A percentile compares a stretch with the other conserved stretches of the same genome.
These are phyloP conservation scores for Zymoseptoria brevis DNA, from an alignment of 2,329 filamentous ascomycete species.

Conservation along the genomic window DNA sequence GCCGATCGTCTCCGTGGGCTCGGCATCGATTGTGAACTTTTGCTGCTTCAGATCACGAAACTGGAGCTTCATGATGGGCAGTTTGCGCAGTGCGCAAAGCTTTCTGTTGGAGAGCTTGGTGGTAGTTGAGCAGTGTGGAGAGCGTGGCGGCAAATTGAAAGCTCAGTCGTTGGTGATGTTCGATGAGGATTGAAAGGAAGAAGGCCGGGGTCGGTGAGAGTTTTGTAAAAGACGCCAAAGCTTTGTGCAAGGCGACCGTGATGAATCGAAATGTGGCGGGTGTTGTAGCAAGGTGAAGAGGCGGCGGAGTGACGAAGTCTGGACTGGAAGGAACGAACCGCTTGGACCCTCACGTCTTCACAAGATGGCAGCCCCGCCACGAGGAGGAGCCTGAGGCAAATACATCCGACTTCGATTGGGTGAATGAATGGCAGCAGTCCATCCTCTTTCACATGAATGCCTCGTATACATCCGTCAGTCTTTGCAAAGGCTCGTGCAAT, in stretches of 20 bases:
- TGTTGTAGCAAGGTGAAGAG: conserved; percentile 1
- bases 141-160: neutral
- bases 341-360: neutral
- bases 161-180: neutral
- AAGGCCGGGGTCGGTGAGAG: neutral
- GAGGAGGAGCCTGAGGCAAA: neutral
- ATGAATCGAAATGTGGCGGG: neutral
- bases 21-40: conserved; percentile 93
- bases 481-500: conserved; percentile 20
- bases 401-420: neutral
- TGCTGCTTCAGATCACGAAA: conserved; percentile 95
- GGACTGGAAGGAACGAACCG: neutral
- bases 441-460: conserved; percentile 16
- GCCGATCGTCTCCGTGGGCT: conserved; percentile 83
- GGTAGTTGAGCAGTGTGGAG: conserved; percentile 1
- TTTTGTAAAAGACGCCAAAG: neutral
- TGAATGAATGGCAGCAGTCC: neutral
- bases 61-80: conserved; percentile 55
- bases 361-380: neutral
- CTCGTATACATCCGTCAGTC: conserved; percentile 24
- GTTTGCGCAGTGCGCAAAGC: conserved; percentile 1
- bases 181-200: neutral
- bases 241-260: neutral
- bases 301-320: neutral
- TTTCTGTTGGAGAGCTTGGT: neutral